phyloP scores from a whole-genome alignment of 1,139 yeast genomes.

The Protomyces arabidopsidicola region DNA sequence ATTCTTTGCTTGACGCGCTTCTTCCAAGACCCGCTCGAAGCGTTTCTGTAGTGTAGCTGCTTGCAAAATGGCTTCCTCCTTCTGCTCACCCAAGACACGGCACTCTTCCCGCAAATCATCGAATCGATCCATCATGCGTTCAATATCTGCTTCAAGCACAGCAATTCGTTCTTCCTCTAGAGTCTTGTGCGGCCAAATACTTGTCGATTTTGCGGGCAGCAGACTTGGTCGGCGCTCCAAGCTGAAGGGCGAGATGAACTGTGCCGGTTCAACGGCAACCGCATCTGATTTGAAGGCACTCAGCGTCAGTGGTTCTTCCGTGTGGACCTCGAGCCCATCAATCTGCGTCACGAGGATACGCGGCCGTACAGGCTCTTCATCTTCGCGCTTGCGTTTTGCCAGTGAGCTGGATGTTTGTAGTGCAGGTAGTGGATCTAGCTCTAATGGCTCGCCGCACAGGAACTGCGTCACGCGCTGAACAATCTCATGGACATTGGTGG shows the following conservation, averaged over 20 bases:
- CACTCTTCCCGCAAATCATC: slow-evolving; percentile 21
- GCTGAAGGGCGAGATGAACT: slow-evolving; percentile 9
- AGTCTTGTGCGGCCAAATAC: slow-evolving; percentile 7
- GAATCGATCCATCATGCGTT: slow-evolving; percentile 23
- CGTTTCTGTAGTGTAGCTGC: slow-evolving; percentile 9
- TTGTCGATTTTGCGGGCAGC: not conserved
- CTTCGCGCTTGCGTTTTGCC: not conserved
- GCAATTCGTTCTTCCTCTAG: slow-evolving; percentile 6
- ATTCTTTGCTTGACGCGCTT: slow-evolving; percentile 3
- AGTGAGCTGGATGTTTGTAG: not conserved
- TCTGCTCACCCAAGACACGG: slow-evolving; percentile 1
- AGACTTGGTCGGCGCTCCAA: slow-evolving; percentile 11
- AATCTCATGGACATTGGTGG: slow-evolving; percentile 1
- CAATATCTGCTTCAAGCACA: slow-evolving; percentile 10
- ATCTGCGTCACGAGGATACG: slow-evolving; percentile 11
- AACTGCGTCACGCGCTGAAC: not conserved
- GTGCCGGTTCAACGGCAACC: not conserved
- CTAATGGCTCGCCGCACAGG: slow-evolving; percentile 2
- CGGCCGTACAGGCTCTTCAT: not conserved
- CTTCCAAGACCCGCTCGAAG: slow-evolving; percentile 14
- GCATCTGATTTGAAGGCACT: not conserved
- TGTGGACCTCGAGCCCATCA: slow-evolving; percentile 22
- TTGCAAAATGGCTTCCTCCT: not conserved
- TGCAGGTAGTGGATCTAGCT: not conserved
- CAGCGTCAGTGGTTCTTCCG: slow-evolving; percentile 6